Percentiles rank a stretch among this genome's conserved stretches.
Conservation (phyloP, 352 stramenopile genomes). For the Pythium myriotylum region DNA sequence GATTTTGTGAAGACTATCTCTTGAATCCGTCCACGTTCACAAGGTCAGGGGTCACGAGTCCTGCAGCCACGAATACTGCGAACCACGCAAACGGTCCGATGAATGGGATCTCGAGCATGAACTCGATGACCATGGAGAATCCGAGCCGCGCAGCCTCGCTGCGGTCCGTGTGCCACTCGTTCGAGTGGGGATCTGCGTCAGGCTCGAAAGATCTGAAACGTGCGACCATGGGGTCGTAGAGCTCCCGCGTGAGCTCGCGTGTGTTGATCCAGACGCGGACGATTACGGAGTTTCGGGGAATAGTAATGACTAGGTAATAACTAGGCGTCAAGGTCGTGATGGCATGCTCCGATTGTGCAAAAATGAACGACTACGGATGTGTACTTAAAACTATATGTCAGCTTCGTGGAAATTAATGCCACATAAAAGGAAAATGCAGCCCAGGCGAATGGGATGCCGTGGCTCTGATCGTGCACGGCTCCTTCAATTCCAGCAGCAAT, state of each 20-base stretch:
- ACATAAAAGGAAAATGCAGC: no score
- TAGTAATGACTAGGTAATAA: no score
- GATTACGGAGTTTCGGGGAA: no score
- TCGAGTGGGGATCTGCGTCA: slow-evolving; percentile 26
- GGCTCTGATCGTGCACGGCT: no score
- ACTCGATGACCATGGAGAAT: slow-evolving; percentile 67
- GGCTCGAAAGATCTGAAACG: slow-evolving; percentile 58
- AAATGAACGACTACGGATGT: no score
- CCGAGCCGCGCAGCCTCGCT: slow-evolving; percentile 72
- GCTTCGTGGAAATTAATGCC: no score
- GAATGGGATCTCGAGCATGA: slow-evolving; percentile 58
- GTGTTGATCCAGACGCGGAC: slow-evolving; percentile 72
- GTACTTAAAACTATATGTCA: no score
- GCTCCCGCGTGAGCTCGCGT: slow-evolving; percentile 62
- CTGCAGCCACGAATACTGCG: slow-evolving; percentile 60
- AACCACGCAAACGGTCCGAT: slow-evolving; percentile 76
- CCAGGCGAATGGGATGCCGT: no score
- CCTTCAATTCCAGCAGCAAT: no score
- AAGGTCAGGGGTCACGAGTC: slow-evolving; percentile 62
- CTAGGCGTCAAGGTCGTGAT: no score
- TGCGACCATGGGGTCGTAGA: slow-evolving; percentile 71
- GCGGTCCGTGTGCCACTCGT: slow-evolving; percentile 56
- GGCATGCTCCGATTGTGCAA: no score
- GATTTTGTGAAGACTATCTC: not conserved
- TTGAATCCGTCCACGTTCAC: slow-evolving; percentile 83